A percentile compares a stretch with the other conserved stretches of the same genome.
phyloP scores from a whole-genome alignment of 768 basidiomycete species.

The Lepiota venenata region DNA sequence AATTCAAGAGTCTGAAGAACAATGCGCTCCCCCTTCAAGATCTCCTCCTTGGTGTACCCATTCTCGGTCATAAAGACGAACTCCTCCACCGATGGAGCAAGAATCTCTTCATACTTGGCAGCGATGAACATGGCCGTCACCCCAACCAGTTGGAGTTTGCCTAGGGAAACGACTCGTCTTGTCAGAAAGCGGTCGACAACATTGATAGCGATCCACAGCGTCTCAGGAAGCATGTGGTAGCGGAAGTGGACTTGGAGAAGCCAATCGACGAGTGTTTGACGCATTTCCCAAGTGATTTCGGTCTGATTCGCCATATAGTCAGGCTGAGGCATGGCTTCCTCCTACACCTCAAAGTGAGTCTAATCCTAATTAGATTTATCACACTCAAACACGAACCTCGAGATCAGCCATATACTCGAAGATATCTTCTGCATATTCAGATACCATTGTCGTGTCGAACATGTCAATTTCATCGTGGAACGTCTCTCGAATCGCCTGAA shows the following conservation, averaged over 20 bases:
- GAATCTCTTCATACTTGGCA: conserved; percentile 98
- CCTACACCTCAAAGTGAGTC: conserved; percentile 41
- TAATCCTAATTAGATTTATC: neutral
- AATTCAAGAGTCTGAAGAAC: conserved; percentile 95
- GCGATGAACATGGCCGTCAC: conserved; percentile 99
- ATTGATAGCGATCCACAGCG: conserved; percentile 98
- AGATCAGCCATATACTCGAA: conserved; percentile 94
- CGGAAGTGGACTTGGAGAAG: conserved; percentile 95
- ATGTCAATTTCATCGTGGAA: conserved; percentile 67
- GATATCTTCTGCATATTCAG: conserved; percentile 98
- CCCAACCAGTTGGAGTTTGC: conserved; percentile 94
- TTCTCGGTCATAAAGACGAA: conserved; percentile 98
- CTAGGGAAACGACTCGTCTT: conserved; percentile 80
- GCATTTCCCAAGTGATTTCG: conserved; percentile 93
- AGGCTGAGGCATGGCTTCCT: conserved; percentile 84
- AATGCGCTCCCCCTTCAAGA: conserved; percentile 96
- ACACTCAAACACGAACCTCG: conserved; percentile 51
- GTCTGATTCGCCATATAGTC: conserved; percentile 93
- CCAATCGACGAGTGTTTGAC: conserved; percentile 97
- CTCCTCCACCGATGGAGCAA: conserved; percentile 96
- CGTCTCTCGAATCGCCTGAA: conserved; percentile 68
- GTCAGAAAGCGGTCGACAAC: conserved; percentile 92
- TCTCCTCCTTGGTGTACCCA: conserved; percentile 91
- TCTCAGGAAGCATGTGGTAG: conserved; percentile 99
- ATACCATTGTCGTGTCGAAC: conserved; percentile 92